Base-by-base conservation (phyloP, 2,329 filamentous ascomycete genomes). In the Cyclaneusma minus region DNA sequence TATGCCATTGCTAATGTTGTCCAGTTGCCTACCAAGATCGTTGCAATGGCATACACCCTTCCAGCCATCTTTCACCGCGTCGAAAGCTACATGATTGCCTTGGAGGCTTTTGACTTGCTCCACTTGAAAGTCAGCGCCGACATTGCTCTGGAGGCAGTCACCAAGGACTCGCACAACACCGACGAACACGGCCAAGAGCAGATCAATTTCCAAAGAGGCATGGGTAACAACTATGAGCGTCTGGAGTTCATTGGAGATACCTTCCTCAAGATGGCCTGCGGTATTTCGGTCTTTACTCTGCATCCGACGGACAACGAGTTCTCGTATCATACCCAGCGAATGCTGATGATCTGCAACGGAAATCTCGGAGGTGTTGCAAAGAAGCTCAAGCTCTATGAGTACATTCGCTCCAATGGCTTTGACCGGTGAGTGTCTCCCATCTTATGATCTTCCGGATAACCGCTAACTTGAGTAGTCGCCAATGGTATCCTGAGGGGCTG, bases 211-310 rank as follows among this genome's bases (percentile, higher is more conserved):
- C 79, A 84, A 39, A 59, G 66, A 24, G 85, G 84, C 3, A 93
- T 93, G 83, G 83, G 84, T 2, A 76, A 75, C 20, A 95, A 95
- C 40, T 98, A 98, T 42, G 89, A 98, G 49, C 69, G 89, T 8
- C 62, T 95, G 0, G 89, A 98, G 43, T 92, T 94, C 32, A 62
- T 95, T 3, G 89, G 89, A 0, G 89, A 98, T 47, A 80, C 77
- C 17, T 93, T 94, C 42, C 61, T 98, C 32, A 98, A 98, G 52
- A 87, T 94, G 74, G 82, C 81, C 7, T 94, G 87, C 0, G 87
- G 85, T 0, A 84, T 98, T 28, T 74, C 84, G 1, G 60, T 92
- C 0, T 95, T 79, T 45, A 76, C 77, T 1, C 63, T 72, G 15
- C 71, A 79, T 12, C 82, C 83, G 0, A 67, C 79, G 24, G 70